These are phyloP conservation scores for Paecilomyces dactylethromorphus DNA, from an alignment of 2,329 filamentous ascomycete genomes.

Conservation along the genomic window DNA sequence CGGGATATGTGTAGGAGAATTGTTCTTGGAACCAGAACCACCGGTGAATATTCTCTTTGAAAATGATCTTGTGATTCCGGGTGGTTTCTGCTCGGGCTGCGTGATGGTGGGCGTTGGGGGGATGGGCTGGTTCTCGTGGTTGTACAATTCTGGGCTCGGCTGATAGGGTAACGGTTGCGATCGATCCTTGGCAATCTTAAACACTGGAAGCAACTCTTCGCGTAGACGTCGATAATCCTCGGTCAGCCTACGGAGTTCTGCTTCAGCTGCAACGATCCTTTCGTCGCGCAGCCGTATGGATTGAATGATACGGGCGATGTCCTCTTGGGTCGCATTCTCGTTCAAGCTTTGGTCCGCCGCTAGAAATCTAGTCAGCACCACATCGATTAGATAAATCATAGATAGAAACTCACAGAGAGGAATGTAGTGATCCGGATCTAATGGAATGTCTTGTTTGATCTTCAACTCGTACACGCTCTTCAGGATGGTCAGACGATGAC, in stretches of 20 bases:
- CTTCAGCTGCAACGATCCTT: slow-evolving; percentile 75
- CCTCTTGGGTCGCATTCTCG: slow-evolving; percentile 81
- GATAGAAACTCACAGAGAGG: slow-evolving; percentile 65
- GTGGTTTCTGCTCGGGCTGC: slow-evolving; percentile 31
- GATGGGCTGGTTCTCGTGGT: slow-evolving; percentile 12
- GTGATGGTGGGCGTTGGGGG: slow-evolving; percentile 14
- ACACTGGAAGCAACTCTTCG: slow-evolving; percentile 84
- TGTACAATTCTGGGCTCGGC: slow-evolving; percentile 27
- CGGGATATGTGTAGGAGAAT: slow-evolving; percentile 66
- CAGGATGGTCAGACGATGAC: slow-evolving; percentile 87
- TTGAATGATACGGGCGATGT: slow-evolving; percentile 84
- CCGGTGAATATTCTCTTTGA: slow-evolving; percentile 67
- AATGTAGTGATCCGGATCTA: slow-evolving; percentile 90
- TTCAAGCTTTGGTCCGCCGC: slow-evolving; percentile 88
- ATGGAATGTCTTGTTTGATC: slow-evolving; percentile 81
- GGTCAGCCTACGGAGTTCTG: slow-evolving; percentile 72
- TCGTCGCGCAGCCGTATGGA: slow-evolving; percentile 87
- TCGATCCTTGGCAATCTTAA: slow-evolving; percentile 85
- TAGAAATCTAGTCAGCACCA: slow-evolving; percentile 29
- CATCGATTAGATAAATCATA: slow-evolving; percentile 4
- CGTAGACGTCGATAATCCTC: slow-evolving; percentile 84
- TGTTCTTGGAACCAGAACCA: slow-evolving; percentile 65
- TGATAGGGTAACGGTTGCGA: slow-evolving; percentile 73
- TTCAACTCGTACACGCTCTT: slow-evolving; percentile 97
- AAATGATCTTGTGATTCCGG: slow-evolving; percentile 62